A percentile compares a stretch with the other conserved stretches of the same genome.
These are phyloP conservation scores for Trypanosomatidae sp. DNA, from an alignment of 208 protist species.

Conservation along the genomic window DNA sequence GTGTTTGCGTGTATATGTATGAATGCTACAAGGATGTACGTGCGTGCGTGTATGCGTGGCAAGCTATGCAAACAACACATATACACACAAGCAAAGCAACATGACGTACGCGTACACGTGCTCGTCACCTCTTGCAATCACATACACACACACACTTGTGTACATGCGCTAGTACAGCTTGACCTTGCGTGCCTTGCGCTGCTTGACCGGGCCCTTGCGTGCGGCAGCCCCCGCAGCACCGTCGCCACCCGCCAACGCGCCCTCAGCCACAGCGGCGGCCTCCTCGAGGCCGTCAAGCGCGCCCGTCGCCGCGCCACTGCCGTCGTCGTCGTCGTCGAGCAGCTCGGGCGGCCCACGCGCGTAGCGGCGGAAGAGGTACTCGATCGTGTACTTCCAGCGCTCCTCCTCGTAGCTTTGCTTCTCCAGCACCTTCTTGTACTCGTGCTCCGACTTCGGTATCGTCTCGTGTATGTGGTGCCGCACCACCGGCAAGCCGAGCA, in stretches of 20 bases:
- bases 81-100: too few relatives aligned
- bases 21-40: too few relatives aligned
- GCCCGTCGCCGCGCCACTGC: too few relatives aligned
- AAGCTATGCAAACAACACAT: too few relatives aligned
- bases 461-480: conserved; percentile 67
- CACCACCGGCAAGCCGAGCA: conserved; percentile 69
- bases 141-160: too few relatives aligned
- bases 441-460: conserved; percentile 62
- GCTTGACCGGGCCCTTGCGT: conserved; percentile 70
- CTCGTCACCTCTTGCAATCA: too few relatives aligned
- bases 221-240: conserved; percentile 20
- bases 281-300: conserved; percentile 72
- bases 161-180: conserved; percentile 71
- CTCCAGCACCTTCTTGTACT: conserved; percentile 72
- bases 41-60: too few relatives aligned
- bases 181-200: conserved; percentile 83
- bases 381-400: conserved; percentile 82
- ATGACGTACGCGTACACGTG: too few relatives aligned
- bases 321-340: conserved; percentile 32
- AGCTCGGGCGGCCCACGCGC: conserved; percentile 71
- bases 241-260: conserved; percentile 7
- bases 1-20: too few relatives aligned
- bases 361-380: conserved; percentile 84
- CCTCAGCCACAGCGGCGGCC: conserved; percentile 7
- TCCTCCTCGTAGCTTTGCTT: conserved; percentile 84